Evolutionary conservation across 352 stramenopile species (phyloP), one percentile per base, ranked within the genome.

Genomic region (Globisporangium takayamanum): DNA sequence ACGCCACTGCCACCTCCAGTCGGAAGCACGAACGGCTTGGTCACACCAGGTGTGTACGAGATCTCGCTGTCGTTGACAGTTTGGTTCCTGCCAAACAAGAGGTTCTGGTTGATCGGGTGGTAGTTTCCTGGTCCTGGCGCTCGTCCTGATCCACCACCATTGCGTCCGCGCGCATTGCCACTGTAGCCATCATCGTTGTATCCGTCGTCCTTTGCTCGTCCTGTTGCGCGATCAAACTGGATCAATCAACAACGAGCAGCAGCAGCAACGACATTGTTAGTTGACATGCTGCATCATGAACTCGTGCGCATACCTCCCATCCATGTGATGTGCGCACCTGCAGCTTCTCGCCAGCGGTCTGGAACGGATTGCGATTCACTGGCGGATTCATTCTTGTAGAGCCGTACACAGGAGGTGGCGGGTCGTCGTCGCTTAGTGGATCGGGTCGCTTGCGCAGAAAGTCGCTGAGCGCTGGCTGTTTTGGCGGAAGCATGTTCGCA

Each of bases 1-100:
- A 72, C 63, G 0, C 63, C 67, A 42, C 59, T 51, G 16, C 68
- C 72, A 22, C 68, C 74, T n/a, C 78, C 66, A 10, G 70, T 57
- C 2, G 82, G 80, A 14, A 82, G 84, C 18, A 90, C 77, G 66
- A 92, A 92, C 60, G 84, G 86, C 48, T 90, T 92, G 58, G 66
- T 76, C 37, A 89, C 75, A 8, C 69, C 66, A 54, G 74, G 69
- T 14, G 64, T 62, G 14, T 55, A 33, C 26, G 50, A 36, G 25
- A 14, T 64, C 57, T 50, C 49, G 53, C 44, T 22, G 20, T 46
- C 33, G 50, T 60, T 55, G 14, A 56, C 50, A n/a, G 55, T 56
- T 12, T 39, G 33, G 33, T 39, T 39, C 33, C 74, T 75, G 33
- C 76, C 74, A 41, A 93, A 69, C 7, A 93, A 60, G 16, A 92